Evolutionary conservation across 306 rosid species (phyloP).

Genomic region (Psophocarpus tetragonolobus): DNA sequence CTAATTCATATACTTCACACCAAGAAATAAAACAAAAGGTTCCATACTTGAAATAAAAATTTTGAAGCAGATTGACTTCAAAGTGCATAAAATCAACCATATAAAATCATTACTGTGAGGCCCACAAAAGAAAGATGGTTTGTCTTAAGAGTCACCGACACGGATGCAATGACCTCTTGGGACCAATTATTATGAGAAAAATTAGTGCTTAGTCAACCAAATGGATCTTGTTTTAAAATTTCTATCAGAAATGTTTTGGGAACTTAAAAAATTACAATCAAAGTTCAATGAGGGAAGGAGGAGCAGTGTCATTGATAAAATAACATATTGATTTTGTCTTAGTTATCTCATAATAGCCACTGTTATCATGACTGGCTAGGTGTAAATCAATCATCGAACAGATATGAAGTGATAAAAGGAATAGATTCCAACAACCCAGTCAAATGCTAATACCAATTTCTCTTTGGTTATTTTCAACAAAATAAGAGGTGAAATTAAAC

Average conservation of each 20-base stretch:
- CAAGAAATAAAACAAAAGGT: background rate
- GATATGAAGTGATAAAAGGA: slow-evolving; percentile 17
- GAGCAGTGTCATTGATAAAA: slow-evolving; percentile 9
- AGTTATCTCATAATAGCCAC: slow-evolving; percentile 6
- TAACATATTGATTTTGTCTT: background rate
- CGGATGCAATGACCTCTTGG: slow-evolving; percentile 11
- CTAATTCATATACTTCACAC: slow-evolving; percentile 11
- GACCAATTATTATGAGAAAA: slow-evolving; percentile 3
- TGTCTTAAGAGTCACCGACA: background rate
- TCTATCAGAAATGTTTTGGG: background rate
- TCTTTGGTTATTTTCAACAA: slow-evolving; percentile 23
- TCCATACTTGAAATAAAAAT: background rate
- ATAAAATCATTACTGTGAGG: background rate
- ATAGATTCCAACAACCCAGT: background rate
- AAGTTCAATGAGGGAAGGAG: slow-evolving; percentile 13
- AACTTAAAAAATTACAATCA: background rate
- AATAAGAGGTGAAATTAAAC: background rate
- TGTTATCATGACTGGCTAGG: slow-evolving; percentile 22
- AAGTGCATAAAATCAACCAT: slow-evolving; percentile 26
- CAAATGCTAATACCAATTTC: background rate
- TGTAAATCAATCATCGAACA: slow-evolving; percentile 22
- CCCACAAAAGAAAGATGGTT: background rate
- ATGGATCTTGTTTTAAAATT: background rate
- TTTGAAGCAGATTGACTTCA: background rate
- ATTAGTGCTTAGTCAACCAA: background rate